Base-by-base conservation (phyloP, 331 rosid genomes). In the Spiraea crenata region DNA sequence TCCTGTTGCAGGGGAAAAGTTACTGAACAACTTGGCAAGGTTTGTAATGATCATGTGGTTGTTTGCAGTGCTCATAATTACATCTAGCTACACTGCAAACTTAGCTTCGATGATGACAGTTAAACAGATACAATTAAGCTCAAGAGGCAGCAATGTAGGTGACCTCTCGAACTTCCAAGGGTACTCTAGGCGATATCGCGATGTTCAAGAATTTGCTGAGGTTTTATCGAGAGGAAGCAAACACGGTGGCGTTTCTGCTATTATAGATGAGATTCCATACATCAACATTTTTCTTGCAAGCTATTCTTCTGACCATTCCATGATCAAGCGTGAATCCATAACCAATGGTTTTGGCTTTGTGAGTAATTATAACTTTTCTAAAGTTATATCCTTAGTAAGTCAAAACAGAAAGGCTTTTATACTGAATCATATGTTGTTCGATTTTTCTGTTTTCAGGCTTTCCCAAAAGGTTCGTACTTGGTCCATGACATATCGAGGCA, bases 71-170 rank as follows among this genome's bases (percentile, higher is more conserved):
- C 42, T 74, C 19, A 66, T 66, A 46, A 38, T 74, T 67, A 66
- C 73, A 3, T 65, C 78, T 2, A 74, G 59, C 44, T 74, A 65
- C 52, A 74, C 78, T 54, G 78, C 72, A 44, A 74, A 72, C 45
- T 65, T 74, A 19, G 54, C 66, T 4, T 52, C 78, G 41, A 65
- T 64, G 78, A 44, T 74, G 60, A 74, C 78, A n/a, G 56, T 65
- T 45, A 20, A 35, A 56, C 59, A 46, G 35, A 74, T 65, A 55
- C 38, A 57, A 10, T 19, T 69, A 7, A 19, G 62, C 39, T 3
- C 75, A 34, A 7, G 12, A n/a, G 49, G 45, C 5, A 63, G 55
- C 41, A 61, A 59, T 61, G 42, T 76, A 14, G 80, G 65, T 34
- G 54, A 52, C 50, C 70, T 51, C 46, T 16, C 57, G 38, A 5